Percentiles rank a stretch among this genome's conserved stretches.
phyloP scores from a whole-genome alignment of 2,329 filamentous ascomycete genomes.

The Cordyceps cicadae region DNA sequence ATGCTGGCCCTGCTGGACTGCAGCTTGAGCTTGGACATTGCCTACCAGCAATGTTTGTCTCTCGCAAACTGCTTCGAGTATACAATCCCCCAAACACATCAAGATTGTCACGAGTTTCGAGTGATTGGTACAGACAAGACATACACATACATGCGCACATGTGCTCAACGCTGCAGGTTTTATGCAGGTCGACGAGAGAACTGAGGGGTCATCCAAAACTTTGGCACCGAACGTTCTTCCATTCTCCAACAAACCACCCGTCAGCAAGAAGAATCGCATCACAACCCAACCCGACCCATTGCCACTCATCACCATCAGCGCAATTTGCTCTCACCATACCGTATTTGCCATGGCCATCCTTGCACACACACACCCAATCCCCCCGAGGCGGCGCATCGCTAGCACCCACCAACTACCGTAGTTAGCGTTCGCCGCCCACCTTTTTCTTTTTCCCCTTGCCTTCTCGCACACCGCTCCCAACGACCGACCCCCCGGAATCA shows the following conservation, averaged over 20 bases:
- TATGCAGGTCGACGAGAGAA: not conserved
- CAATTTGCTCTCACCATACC: not conserved
- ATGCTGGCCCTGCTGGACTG: too few species aligned
- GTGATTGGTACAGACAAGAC: not conserved
- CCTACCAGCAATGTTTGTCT: too few species aligned
- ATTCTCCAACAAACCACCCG: not conserved
- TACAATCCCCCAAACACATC: too few species aligned
- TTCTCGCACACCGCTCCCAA: slow-evolving; percentile 12
- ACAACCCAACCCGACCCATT: not conserved
- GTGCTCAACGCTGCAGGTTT: not conserved
- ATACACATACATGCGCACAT: too few species aligned
- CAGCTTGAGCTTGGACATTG: too few species aligned
- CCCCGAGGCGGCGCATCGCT: not conserved
- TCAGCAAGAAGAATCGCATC: too few species aligned
- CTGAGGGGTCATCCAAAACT: not conserved
- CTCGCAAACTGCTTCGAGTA: too few species aligned
- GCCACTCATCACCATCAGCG: not conserved
- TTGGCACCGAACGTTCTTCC: not conserved
- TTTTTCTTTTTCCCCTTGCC: not conserved
- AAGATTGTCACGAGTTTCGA: not conserved
- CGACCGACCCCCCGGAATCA: slow-evolving; percentile 1
- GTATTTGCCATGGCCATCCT: not conserved
- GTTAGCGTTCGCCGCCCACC: not conserved
- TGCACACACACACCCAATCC: not conserved
- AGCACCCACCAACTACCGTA: not conserved